Conservation (phyloP, 2,329 filamentous ascomycete genomes). For the Tolypocladium tundrense region DNA sequence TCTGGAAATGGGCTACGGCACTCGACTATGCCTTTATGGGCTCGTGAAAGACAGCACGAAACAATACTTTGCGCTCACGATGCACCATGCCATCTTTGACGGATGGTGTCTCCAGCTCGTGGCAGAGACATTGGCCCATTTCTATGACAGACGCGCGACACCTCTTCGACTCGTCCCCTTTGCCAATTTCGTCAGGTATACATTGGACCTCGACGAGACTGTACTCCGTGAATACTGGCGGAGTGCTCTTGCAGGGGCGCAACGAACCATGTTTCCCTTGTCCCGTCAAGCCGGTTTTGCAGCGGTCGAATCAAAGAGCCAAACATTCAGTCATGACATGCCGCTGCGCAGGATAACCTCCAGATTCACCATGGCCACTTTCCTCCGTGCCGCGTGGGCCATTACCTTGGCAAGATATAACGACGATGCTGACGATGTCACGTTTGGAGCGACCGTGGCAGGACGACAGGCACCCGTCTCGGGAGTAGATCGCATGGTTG, state of each 20-base stretch:
- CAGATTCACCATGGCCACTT: neutral
- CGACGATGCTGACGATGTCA: constrained; percentile 21
- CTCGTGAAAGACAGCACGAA: neutral
- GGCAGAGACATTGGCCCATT: neutral
- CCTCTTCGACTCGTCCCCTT: no score
- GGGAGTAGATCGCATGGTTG: constrained; percentile 8
- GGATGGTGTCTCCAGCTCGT: constrained; percentile 6
- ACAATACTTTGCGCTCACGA: constrained; percentile 6
- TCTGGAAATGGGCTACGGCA: neutral
- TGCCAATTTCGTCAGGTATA: no score
- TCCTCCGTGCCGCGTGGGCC: neutral
- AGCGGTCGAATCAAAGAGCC: no score
- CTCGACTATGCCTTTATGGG: neutral
- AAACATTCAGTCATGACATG: no score
- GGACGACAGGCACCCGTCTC: constrained; percentile 18
- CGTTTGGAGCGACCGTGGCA: constrained; percentile 31
- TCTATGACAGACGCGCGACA: neutral
- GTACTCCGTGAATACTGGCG: no score
- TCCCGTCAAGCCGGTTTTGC: no score
- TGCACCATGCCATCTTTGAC: constrained; percentile 12
- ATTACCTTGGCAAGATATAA: constrained; percentile 9
- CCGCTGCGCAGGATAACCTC: no score
- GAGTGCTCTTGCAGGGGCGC: no score
- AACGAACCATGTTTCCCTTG: no score
- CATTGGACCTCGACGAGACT: no score